These are phyloP conservation scores for Myxozyma sirexii DNA, from an alignment of 805 yeast genomes.

Conservation along the genomic window DNA sequence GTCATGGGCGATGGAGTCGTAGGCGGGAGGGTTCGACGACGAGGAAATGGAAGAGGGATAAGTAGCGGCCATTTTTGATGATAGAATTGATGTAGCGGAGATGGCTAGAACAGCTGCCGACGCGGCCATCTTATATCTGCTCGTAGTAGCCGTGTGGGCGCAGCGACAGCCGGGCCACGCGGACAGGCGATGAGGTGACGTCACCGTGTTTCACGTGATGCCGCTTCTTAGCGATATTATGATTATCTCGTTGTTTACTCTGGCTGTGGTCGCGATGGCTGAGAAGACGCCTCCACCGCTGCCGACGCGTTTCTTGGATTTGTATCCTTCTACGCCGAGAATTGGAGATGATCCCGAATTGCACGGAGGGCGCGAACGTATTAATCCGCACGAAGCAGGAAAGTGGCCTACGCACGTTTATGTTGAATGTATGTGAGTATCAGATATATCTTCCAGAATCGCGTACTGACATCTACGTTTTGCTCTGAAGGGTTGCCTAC, in stretches of 20 bases:
- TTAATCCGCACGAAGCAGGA: constrained; percentile 20
- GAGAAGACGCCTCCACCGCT: constrained; percentile 24
- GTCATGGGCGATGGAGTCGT: background rate
- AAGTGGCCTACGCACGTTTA: constrained; percentile 33
- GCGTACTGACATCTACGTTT: background rate
- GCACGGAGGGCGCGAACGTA: constrained; percentile 29
- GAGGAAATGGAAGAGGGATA: background rate
- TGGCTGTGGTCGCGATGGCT: constrained; percentile 1
- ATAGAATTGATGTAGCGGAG: too few relatives aligned
- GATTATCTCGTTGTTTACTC: too few relatives aligned
- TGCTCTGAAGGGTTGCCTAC: constrained; percentile 18
- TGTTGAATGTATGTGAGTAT: constrained; percentile 16
- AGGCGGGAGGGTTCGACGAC: background rate
- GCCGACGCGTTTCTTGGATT: constrained; percentile 26
- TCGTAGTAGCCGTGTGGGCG: too few relatives aligned
- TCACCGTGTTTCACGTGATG: constrained; percentile 9
- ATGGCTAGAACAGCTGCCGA: background rate
- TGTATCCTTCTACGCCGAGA: constrained; percentile 26
- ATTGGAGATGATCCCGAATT: constrained; percentile 27
- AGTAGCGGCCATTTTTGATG: background rate
- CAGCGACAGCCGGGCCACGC: constrained; percentile 1
- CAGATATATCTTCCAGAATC: background rate
- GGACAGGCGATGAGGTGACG: constrained; percentile 16
- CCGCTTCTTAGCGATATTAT: background rate
- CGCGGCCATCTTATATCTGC: background rate